Percentiles rank a stretch among this genome's conserved stretches.
Evolutionary conservation across 306 rosid species (phyloP).

Genomic region (Castanea sativa): DNA sequence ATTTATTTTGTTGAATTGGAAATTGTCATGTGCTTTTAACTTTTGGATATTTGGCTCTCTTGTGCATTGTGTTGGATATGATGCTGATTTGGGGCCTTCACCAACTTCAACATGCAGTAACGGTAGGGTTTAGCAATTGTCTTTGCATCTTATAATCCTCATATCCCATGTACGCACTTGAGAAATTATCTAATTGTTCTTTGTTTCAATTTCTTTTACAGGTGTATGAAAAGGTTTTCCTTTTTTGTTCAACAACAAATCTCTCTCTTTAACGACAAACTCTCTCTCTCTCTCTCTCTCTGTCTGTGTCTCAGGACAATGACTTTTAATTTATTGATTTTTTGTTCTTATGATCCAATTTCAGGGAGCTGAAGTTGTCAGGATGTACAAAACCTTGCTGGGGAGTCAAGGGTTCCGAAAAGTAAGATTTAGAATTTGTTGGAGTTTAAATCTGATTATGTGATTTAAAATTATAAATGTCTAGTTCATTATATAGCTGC

Average conservation of each 20-base stretch:
- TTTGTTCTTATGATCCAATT: conserved; percentile 39
- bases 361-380: conserved; percentile 99
- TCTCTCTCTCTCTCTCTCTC: conserved; percentile 10
- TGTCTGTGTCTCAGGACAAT: background rate
- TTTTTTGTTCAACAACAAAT: conserved; percentile 8
- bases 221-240: conserved; percentile 96
- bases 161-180: conserved; percentile 7
- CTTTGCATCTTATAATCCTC: background rate
- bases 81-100: conserved; percentile 43
- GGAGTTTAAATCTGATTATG: conserved; percentile 14
- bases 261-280: background rate
- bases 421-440: conserved; percentile 48
- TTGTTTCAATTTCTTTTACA: conserved; percentile 39
- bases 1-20: background rate
- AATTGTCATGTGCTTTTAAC: conserved; percentile 22
- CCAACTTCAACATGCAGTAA: conserved; percentile 69
- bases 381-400: conserved; percentile 96
- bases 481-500: conserved; percentile 14
- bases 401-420: conserved; percentile 91
- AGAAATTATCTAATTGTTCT: conserved; percentile 30
- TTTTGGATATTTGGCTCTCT: conserved; percentile 34
- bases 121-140: conserved; percentile 59
- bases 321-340: background rate
- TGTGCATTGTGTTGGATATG: conserved; percentile 32
- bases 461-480: background rate